Conservation (phyloP, 352 stramenopile genomes). For the Pythium myriotylum region DNA sequence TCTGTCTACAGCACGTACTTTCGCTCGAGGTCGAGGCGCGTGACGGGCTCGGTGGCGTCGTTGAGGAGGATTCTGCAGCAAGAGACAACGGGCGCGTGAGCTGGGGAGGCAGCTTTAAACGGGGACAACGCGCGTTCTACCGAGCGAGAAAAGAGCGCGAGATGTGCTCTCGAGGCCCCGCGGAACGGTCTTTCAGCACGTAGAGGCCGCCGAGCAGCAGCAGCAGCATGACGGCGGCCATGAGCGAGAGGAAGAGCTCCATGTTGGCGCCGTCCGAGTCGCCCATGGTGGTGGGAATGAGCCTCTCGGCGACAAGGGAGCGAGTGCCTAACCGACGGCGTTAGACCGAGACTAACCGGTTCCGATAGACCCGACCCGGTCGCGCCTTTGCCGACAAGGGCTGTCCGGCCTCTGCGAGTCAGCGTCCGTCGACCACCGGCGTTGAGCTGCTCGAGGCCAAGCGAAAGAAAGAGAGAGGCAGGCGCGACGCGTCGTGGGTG, state of each 20-base stretch:
- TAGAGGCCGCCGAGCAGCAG: constrained; percentile 67
- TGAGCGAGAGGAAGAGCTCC: constrained; percentile 71
- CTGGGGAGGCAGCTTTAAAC: background rate
- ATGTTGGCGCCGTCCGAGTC: constrained; percentile 39
- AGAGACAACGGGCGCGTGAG: too few species aligned
- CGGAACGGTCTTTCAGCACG: constrained; percentile 51
- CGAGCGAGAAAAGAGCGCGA: constrained; percentile 36
- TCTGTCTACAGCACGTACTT: constrained; percentile 34
- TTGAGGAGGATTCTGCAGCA: constrained; percentile 32
- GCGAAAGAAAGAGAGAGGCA: too few species aligned
- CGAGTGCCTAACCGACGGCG: too few species aligned
- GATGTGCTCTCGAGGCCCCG: constrained; percentile 18
- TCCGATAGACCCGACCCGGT: background rate
- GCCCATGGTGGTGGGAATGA: constrained; percentile 13
- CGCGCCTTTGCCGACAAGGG: background rate
- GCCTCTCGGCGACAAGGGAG: too few species aligned
- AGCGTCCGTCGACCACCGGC: background rate
- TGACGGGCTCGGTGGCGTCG: constrained; percentile 53
- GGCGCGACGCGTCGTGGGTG: too few species aligned
- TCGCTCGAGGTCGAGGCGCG: constrained; percentile 73
- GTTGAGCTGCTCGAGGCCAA: too few species aligned
- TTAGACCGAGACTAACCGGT: too few species aligned
- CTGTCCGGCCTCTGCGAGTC: background rate
- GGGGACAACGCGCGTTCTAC: constrained; percentile 1
- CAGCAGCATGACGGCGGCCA: constrained; percentile 68